Conservation (phyloP, 176 grass and related monocot genomes). For the Zoysia japonica region DNA sequence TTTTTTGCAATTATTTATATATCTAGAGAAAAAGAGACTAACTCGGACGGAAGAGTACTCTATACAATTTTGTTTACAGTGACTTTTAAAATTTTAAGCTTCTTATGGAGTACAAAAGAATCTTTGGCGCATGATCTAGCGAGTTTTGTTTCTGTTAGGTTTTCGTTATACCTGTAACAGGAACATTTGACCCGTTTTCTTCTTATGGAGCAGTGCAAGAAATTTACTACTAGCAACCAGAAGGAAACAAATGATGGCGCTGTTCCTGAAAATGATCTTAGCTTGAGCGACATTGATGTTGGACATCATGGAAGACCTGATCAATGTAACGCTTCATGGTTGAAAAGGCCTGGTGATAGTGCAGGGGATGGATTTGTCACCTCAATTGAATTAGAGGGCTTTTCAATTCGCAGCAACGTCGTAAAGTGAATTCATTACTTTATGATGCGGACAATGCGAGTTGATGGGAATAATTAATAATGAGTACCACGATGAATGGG, state of each 20-base stretch:
- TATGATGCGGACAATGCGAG: slow-evolving; percentile 72
- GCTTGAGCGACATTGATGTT: slow-evolving; percentile 86
- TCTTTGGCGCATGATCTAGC: no score
- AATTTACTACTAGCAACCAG: slow-evolving; percentile 69
- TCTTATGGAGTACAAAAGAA: no score
- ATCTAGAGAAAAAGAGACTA: no score
- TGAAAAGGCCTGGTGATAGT: slow-evolving; percentile 84
- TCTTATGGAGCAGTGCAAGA: slow-evolving; percentile 64
- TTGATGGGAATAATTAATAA: slow-evolving; percentile 65
- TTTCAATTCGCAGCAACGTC: slow-evolving; percentile 86
- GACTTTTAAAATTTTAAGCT: no score
- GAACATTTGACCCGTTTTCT: neutral
- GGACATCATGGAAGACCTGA: slow-evolving; percentile 67
- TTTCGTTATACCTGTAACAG: neutral
- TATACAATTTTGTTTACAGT: no score
- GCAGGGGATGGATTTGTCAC: slow-evolving; percentile 96
- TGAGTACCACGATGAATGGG: slow-evolving; percentile 87
- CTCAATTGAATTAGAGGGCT: slow-evolving; percentile 75
- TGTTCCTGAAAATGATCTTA: slow-evolving; percentile 77
- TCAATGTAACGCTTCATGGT: slow-evolving; percentile 87
- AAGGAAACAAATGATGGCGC: slow-evolving; percentile 62
- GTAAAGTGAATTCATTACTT: slow-evolving; percentile 80
- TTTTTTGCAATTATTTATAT: no score
- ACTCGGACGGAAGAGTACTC: no score
- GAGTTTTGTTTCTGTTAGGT: neutral